Conservation (phyloP, 2,329 filamentous ascomycete species). For the Cladosporium colombiae region DNA sequence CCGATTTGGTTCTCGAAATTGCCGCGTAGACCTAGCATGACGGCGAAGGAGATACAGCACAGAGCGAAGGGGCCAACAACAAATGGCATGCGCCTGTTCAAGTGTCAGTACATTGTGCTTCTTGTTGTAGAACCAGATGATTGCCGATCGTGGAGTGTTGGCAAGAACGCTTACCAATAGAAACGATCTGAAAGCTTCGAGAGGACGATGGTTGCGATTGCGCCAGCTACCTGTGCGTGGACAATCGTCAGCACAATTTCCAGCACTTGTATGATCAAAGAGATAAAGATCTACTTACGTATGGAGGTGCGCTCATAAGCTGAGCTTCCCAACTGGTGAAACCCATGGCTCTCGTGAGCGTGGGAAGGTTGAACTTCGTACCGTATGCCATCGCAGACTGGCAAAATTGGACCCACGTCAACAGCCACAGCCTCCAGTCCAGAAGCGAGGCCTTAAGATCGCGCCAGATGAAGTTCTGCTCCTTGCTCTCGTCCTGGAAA, state of each 20-base stretch:
- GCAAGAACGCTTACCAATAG: constrained; percentile 21
- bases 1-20: constrained; percentile 17
- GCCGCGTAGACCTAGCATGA: constrained; percentile 26
- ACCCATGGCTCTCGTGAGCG: constrained; percentile 25
- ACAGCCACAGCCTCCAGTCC: constrained; percentile 17
- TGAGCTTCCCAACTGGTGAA: constrained; percentile 28
- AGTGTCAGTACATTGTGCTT: not conserved
- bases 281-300: constrained; percentile 21
- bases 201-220: constrained; percentile 32
- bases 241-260: not conserved
- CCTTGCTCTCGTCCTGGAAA: constrained; percentile 16
- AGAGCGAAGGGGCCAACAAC: constrained; percentile 28
- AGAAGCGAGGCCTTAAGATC: constrained; percentile 16
- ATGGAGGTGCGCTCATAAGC: constrained; percentile 32
- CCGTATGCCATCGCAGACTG: constrained; percentile 12
- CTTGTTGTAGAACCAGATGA: not conserved
- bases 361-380: constrained; percentile 23
- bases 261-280: not conserved
- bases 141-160: not conserved
- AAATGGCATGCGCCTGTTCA: constrained; percentile 29
- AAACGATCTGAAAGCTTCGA: constrained; percentile 34
- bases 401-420: constrained; percentile 14
- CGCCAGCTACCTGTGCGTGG: constrained; percentile 27
- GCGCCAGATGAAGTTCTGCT: constrained; percentile 15
- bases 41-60: constrained; percentile 28